Evolutionary conservation across 352 stramenopile species (phyloP).

Genomic region (Aphanomyces invadans): DNA sequence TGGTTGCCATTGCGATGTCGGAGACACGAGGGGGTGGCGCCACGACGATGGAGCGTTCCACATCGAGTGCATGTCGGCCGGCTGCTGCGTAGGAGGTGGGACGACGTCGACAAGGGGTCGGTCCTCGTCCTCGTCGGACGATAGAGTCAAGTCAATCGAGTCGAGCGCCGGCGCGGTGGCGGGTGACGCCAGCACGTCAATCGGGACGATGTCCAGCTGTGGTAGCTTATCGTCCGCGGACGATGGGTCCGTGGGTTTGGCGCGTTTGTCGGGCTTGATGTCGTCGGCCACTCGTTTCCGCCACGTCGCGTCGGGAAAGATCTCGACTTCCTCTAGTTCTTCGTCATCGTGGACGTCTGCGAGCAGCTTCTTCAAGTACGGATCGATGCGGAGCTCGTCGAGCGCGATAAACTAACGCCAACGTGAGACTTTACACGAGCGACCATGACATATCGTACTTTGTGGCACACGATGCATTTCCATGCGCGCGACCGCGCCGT

Average conservation of each 20-base stretch:
- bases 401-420: slow-evolving; percentile 88
- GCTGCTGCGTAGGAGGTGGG: neutral
- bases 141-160: slow-evolving; percentile 65
- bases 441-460: no score
- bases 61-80: neutral
- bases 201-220: neutral
- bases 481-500: slow-evolving; percentile 80
- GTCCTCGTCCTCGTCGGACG: slow-evolving; percentile 54
- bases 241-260: slow-evolving; percentile 62
- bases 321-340: slow-evolving; percentile 87
- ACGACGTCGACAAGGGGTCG: neutral
- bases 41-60: neutral
- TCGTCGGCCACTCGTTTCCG: slow-evolving; percentile 55
- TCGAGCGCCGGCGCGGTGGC: slow-evolving; percentile 31
- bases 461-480: slow-evolving; percentile 87
- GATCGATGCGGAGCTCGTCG: slow-evolving; percentile 82
- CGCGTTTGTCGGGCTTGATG: slow-evolving; percentile 30
- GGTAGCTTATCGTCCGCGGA: slow-evolving; percentile 19
- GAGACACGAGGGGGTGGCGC: neutral
- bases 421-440: no score
- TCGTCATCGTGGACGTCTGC: slow-evolving; percentile 67
- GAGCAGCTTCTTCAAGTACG: slow-evolving; percentile 86
- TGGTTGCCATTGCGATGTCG: neutral
- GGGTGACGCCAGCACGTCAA: slow-evolving; percentile 1
- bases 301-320: slow-evolving; percentile 80